Evolutionary conservation across 345 rosid genomes (phyloP).

Genomic region (Microthlaspi erraticum): DNA sequence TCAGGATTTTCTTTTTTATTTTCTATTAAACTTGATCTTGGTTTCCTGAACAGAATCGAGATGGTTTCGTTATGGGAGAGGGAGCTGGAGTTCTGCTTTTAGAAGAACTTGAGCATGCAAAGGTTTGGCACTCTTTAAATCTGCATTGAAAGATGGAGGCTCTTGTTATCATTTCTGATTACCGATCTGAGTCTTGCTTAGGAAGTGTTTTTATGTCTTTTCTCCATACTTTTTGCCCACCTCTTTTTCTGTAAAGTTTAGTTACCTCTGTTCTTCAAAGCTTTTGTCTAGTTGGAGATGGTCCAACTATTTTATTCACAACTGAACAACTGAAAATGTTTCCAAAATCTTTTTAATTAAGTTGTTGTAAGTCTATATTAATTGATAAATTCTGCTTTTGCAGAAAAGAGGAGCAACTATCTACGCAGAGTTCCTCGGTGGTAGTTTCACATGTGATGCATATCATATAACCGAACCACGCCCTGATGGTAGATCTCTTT

Average conservation of each 20-base stretch:
- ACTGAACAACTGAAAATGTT: conserved; percentile 9
- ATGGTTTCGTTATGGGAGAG: conserved; percentile 98
- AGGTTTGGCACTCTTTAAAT: conserved; percentile 50
- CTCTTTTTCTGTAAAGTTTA: background rate
- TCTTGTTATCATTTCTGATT: background rate
- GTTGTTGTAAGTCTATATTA: too few species aligned
- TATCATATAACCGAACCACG: conserved; percentile 95
- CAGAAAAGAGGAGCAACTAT: conserved; percentile 88
- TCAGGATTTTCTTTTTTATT: too few species aligned
- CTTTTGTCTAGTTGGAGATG: background rate
- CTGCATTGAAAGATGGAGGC: background rate
- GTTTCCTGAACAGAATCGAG: conserved; percentile 65
- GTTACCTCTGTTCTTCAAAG: background rate
- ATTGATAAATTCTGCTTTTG: conserved; percentile 28
- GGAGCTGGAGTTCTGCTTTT: conserved; percentile 96
- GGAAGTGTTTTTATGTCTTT: background rate
- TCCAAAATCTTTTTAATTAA: background rate
- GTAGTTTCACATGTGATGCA: conserved; percentile 95
- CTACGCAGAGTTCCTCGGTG: conserved; percentile 93
- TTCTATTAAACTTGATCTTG: conserved; percentile 17
- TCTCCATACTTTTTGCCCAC: background rate
- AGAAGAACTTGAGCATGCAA: conserved; percentile 96
- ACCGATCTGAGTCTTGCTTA: too few species aligned
- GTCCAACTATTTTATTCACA: background rate
- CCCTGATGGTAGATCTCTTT: conserved; percentile 69